A percentile compares a stretch with the other conserved stretches of the same genome.
Conservation (phyloP, 2,329 filamentous ascomycete genomes). For the Arthrobotrys pseudoclavata region DNA sequence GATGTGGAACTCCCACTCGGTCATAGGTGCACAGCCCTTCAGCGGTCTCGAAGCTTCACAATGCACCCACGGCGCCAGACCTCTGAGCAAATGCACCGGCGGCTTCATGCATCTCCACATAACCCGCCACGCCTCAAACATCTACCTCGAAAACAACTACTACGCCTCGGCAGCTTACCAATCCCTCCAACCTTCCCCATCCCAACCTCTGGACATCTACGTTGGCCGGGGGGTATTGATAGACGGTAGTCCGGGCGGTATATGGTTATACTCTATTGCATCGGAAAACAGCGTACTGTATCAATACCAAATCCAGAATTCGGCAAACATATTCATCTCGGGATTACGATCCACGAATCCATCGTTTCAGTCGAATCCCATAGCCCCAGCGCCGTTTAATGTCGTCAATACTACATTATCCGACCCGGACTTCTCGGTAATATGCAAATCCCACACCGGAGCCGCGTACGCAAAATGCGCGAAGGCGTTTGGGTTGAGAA, state of each 20-base stretch:
- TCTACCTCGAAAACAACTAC: conserved; percentile 36
- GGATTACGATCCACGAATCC: conserved; percentile 25
- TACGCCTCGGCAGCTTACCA: conserved; percentile 35
- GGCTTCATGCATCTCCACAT: conserved; percentile 39
- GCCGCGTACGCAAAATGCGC: conserved; percentile 34
- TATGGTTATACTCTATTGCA: conserved; percentile 21
- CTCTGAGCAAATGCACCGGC: conserved; percentile 24
- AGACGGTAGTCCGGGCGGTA: conserved; percentile 2
- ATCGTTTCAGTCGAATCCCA: conserved; percentile 32
- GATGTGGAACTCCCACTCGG: conserved; percentile 32
- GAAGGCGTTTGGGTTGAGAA: conserved; percentile 35
- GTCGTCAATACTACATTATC: conserved; percentile 14
- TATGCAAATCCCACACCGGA: conserved; percentile 16
- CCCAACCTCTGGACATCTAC: conserved; percentile 21
- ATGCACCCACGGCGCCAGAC: conserved; percentile 11
- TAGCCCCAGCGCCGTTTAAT: conserved; percentile 16
- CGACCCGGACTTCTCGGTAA: conserved; percentile 22
- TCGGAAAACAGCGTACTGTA: conserved; percentile 32
- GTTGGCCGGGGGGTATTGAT: conserved; percentile 37
- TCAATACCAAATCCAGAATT: conserved; percentile 39
- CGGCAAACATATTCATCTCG: conserved; percentile 29
- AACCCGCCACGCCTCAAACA: neutral
- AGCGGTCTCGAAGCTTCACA: conserved; percentile 29
- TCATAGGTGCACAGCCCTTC: conserved; percentile 31
- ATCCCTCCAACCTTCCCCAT: conserved; percentile 20